phyloP scores from a whole-genome alignment of 2,329 filamentous ascomycete genomes.

The Lachnellula arida region DNA sequence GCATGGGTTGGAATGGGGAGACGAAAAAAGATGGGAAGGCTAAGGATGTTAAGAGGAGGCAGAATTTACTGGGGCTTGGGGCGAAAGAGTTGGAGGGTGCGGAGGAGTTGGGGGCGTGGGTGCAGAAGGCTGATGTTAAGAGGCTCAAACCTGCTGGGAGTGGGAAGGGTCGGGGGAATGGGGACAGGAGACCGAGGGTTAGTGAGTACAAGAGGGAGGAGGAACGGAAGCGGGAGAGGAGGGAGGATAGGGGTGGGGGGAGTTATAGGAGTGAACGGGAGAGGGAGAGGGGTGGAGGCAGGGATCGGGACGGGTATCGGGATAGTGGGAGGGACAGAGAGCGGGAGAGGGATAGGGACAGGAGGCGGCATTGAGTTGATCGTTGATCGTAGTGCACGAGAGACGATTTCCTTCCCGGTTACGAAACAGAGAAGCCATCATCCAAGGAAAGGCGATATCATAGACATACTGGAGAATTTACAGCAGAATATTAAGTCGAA shows the following conservation, averaged over 20 bases:
- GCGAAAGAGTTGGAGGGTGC: constrained; percentile 72
- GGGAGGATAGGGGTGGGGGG: constrained; percentile 16
- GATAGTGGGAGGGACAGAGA: constrained; percentile 12
- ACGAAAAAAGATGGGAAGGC: constrained; percentile 52
- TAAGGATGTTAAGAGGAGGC: constrained; percentile 63
- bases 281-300: constrained; percentile 29
- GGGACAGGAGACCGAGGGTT: constrained; percentile 39
- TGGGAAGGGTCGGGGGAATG: constrained; percentile 39
- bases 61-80: constrained; percentile 81
- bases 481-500: no score
- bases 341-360: constrained; percentile 15
- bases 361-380: neutral
- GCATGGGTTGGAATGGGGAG: constrained; percentile 89
- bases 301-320: constrained; percentile 14
- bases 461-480: no score
- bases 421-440: no score
- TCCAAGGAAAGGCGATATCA: no score
- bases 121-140: constrained; percentile 58
- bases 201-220: constrained; percentile 26
- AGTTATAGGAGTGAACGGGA: constrained; percentile 33
- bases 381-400: constrained; percentile 1
- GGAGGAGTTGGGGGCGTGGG: constrained; percentile 76
- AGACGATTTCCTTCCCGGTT: neutral
- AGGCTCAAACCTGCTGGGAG: constrained; percentile 38
- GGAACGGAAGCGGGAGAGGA: constrained; percentile 27